Evolutionary conservation across 257 asterid species (phyloP), one percentile per base, ranked within the genome.

Genomic region (Forsythia viridissima): DNA sequence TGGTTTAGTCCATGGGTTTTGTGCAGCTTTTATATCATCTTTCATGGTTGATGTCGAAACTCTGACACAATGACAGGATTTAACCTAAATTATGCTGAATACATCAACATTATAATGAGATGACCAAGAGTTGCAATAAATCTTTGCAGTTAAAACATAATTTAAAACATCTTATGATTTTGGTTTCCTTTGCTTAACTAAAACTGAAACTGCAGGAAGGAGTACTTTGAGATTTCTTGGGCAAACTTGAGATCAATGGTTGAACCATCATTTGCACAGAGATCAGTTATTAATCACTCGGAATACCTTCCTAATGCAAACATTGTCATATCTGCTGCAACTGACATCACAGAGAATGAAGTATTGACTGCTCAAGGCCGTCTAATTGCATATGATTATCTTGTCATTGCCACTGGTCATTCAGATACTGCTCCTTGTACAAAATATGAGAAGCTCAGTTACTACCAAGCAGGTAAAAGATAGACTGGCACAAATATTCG

Each of bases 331-430:
- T 84, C 93, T 74, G 16, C 94, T 15, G 97, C 97, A 16, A 80
- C 88, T 77, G 83, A 74, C 79, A 81, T 93, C 85, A 93, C 92
- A 9, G 81, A 69, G 24, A 74, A 66, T 59, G 95, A 91, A 83
- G 92, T 95, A 24, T 10, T 78, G 79, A 92, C 97, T 42, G 89
- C 85, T 55, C 87, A 90, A 39, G 98, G 98, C 70, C 86, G 78
- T 40, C 13, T 11, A 4, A 36, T 92, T 73, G 86, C 81, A 3
- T 96, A 87, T 68, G 97, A 96, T 83, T 96, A 91, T 86, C 97
- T 93, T 71, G 94, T 93, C 77, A 76, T 96, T 70, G 97, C 99
- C 75, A 92, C 97, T 15, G 99, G 99, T 36, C 99, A 92, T 76
- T 74, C 61, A 10, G 87, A 76, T 44, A n/a, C 79, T 3, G 85